Evolutionary conservation across 176 grass and related monocot species (phyloP), one percentile per base, ranked within the genome.

Genomic region (Pontederia crassipes): DNA sequence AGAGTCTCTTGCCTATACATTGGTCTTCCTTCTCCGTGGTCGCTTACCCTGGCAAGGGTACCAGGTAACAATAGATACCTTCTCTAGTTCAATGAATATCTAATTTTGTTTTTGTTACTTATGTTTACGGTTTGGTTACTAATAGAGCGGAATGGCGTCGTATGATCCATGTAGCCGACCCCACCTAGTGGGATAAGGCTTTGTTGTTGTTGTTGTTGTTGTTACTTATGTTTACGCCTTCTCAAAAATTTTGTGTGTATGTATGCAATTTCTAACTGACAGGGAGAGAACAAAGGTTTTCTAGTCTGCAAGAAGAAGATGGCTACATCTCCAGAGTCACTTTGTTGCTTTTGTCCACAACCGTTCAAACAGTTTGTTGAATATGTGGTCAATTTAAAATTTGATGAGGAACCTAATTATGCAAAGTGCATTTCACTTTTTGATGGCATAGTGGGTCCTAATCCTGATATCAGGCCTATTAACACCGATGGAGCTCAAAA

Each of bases 291-390:
- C 58, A 99, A 99, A 69, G 74, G 88, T 11, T 99, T 99, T 64
- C 88, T 99, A 62, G 94, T 99, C 62, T 99, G 88, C 85, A 99
- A 99, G 72, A 99, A 93, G 77, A 99, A 99, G 76, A 99, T 99
- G 94, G 89, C 77, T 11, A 99, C 94, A 48, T 99, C 88, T 77
- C 94, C 94, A 57, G 82, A 89, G 28, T 83, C 88, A 28, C 72
- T 99, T 2, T 93, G 88, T 79, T 84, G 62, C 65, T 93, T 93
- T 64, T 99, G 82, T 49, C 94, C 88, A 45, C 64, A 81, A 49
- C 85, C 94, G 17, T 99, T 99, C 65, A 86, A 69, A 71, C 79
- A 93, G 53, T 99, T 99, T 75, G 77, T 99, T 17, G 94, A 99
- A 6, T 99, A 93, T 80, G 94, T 99, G 12, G 85, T 99, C 54